Evolutionary conservation across 1,284 basidiomycete species (phyloP), one percentile per base, ranked within the genome.

Genomic region (Melampsora americana): DNA sequence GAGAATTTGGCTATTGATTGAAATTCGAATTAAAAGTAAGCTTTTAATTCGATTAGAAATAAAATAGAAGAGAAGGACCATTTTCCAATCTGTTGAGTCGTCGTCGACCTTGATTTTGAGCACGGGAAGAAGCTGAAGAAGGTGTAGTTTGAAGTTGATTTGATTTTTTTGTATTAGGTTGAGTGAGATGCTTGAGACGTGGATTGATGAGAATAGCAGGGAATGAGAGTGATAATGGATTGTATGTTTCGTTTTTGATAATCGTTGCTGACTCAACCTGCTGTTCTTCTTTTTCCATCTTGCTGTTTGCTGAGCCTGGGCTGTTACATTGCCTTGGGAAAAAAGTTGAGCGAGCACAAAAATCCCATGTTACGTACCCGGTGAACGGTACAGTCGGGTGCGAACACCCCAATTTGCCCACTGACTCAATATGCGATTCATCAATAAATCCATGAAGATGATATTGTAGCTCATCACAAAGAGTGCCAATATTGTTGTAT

Each of bases 141-240:
- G 46, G 42, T 4, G 32, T 32, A 32, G 16, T 23, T 12, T 46
- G 65, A 26, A 9, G 62, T 39, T 65, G 62, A 26, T n/a, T 50
- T 32, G 50, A 30, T 44, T 5, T 53, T 35, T 9, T 35, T 1
- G 67, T 32, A 4, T 56, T 42, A 12, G 50, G 67, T 32, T n/a
- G 50, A 5, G 67, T 53, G 67, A 69, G 48, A 39, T 69, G 67
- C 28, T 69, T 69, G 7, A 69, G 67, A 30, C 56, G 50, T 6
- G 67, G 67, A 30, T 69, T 69, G 67, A 56, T 59, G 26, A 69
- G 67, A 30, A 69, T 69, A 1, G 67, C 23, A 20, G 67, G 67
- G 67, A 69, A 69, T 35, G 67, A 69, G 67, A 69, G 67, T 56
- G 67, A 46, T 1, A 69, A 28, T 69, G 67, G 48, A 5, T 53